Conservation (phyloP, 139 green algal species). For the Axilococcus clingmanii region DNA sequence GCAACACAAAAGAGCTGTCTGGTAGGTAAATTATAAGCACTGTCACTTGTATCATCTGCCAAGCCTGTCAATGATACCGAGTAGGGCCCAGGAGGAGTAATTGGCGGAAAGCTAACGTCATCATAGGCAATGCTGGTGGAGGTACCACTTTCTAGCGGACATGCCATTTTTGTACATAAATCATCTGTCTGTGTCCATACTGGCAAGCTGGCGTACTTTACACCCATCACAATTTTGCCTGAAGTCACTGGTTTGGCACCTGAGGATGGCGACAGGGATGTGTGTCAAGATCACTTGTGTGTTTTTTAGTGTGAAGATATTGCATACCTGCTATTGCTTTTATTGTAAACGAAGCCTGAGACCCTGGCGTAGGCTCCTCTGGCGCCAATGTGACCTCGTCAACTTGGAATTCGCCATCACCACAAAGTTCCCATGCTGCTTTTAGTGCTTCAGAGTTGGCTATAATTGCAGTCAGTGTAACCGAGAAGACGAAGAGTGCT, state of each 20-base stretch:
- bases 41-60: neutral
- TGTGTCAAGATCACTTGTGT: too few relatives aligned
- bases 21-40: neutral
- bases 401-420: neutral
- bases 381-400: neutral
- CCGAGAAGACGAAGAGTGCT: too few relatives aligned
- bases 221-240: slow-evolving; percentile 3
- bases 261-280: too few relatives aligned
- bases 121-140: slow-evolving; percentile 3
- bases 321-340: neutral
- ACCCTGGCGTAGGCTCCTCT: neutral
- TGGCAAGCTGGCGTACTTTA: slow-evolving; percentile 2
- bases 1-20: slow-evolving; percentile 5
- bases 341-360: neutral
- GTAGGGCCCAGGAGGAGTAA: slow-evolving; percentile 5
- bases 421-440: neutral
- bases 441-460: too few relatives aligned
- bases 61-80: neutral
- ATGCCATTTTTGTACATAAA: slow-evolving; percentile 9
- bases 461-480: too few relatives aligned
- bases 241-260: neutral
- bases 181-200: slow-evolving; percentile 8
- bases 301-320: too few relatives aligned
- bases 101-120: neutral
- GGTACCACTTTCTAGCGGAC: slow-evolving; percentile 6